Evolutionary conservation across 2,329 filamentous ascomycete species (phyloP).

Genomic region (Ceratocystis destructans): DNA sequence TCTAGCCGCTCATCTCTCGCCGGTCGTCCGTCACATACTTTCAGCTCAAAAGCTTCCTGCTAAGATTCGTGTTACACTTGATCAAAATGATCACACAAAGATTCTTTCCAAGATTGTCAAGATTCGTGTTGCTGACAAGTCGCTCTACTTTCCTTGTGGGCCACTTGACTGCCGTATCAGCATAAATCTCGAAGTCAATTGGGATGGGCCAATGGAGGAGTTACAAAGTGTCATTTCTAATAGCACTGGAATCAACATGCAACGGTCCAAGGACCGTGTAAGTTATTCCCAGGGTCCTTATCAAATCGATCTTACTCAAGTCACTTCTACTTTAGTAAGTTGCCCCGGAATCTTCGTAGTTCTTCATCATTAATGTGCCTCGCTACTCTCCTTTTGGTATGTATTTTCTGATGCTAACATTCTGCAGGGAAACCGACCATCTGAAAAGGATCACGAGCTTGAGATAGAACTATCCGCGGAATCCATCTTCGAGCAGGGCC

Average conservation of each 20-base stretch:
- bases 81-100: conserved; percentile 46
- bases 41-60: conserved; percentile 30
- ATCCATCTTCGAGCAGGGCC: conserved; percentile 52
- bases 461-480: conserved; percentile 61
- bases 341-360: conserved; percentile 16
- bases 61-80: conserved; percentile 61
- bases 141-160: conserved; percentile 63
- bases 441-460: conserved; percentile 61
- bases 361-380: background rate
- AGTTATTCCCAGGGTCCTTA: conserved; percentile 82
- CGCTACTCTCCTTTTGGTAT: background rate
- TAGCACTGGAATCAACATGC: conserved; percentile 23
- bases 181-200: conserved; percentile 87
- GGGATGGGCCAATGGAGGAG: conserved; percentile 52
- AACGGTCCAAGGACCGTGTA: conserved; percentile 72
- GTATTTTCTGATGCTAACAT: background rate
- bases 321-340: conserved; percentile 41
- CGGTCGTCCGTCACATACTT: conserved; percentile 3
- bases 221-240: conserved; percentile 30
- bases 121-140: conserved; percentile 72
- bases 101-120: conserved; percentile 81
- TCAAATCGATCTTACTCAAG: conserved; percentile 86
- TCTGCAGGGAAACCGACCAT: conserved; percentile 28
- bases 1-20: conserved; percentile 30
- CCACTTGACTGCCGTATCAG: conserved; percentile 86